These are phyloP conservation scores for Lunularia cruciata DNA, from an alignment of 225 moss, liverwort and hornwort species.

Conservation along the genomic window DNA sequence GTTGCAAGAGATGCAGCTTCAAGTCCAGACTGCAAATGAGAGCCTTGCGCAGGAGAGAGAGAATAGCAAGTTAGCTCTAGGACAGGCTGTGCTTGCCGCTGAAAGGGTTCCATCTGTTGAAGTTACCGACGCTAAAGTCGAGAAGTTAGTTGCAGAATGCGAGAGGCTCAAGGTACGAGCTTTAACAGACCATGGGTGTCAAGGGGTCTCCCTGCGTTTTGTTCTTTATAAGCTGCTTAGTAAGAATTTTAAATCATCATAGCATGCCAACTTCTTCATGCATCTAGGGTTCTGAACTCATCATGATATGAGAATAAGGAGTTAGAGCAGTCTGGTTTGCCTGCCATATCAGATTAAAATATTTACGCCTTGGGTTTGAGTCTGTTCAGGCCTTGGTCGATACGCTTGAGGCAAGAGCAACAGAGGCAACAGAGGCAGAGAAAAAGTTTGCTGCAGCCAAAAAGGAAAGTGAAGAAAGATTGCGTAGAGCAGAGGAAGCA, in stretches of 20 bases:
- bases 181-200: no score
- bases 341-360: no score
- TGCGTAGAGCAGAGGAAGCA: constrained; percentile 76
- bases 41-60: constrained; percentile 72
- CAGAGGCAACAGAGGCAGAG: constrained; percentile 65
- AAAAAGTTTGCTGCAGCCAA: constrained; percentile 56
- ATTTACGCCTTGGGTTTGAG: neutral
- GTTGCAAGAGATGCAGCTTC: constrained; percentile 62
- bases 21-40: constrained; percentile 65
- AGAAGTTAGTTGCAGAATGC: constrained; percentile 72
- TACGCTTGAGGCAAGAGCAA: constrained; percentile 58
- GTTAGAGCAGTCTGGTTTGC: no score
- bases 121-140: constrained; percentile 89
- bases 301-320: no score
- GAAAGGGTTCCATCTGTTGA: constrained; percentile 80
- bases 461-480: constrained; percentile 77
- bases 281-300: no score
- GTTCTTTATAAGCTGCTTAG: no score
- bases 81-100: constrained; percentile 81
- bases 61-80: constrained; percentile 71
- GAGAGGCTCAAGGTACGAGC: constrained; percentile 69
- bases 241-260: neutral
- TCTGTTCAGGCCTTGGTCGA: constrained; percentile 52
- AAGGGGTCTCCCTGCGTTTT: no score
- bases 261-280: no score